Evolutionary conservation across 2,329 filamentous ascomycete genomes (phyloP).

Genomic region (Capronia coronata): DNA sequence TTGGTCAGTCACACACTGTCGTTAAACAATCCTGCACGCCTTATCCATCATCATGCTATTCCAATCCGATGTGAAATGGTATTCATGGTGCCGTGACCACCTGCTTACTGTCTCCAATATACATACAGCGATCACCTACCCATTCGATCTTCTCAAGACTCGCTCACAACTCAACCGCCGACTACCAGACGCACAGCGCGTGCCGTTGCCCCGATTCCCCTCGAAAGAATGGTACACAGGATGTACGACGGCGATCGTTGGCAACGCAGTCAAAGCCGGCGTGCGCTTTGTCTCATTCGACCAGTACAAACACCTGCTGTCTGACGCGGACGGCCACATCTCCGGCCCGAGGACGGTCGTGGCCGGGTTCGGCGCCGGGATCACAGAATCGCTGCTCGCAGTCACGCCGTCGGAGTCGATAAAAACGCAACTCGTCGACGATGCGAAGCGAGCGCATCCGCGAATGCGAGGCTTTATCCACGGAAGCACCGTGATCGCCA

Average conservation of each 20-base stretch:
- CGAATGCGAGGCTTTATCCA: slow-evolving; percentile 89
- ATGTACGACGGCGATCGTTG: slow-evolving; percentile 92
- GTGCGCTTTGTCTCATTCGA: slow-evolving; percentile 97
- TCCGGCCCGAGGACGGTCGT: slow-evolving; percentile 86
- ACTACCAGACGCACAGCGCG: slow-evolving; percentile 72
- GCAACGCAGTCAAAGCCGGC: slow-evolving; percentile 92
- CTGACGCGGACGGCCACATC: slow-evolving; percentile 78
- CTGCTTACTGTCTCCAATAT: no score
- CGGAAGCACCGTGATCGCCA: slow-evolving; percentile 76
- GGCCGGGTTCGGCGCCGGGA: slow-evolving; percentile 87
- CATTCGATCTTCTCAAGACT: slow-evolving; percentile 95
- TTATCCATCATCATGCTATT: no score
- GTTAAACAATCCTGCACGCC: no score
- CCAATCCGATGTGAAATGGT: no score
- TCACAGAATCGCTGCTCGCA: slow-evolving; percentile 85
- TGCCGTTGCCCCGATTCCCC: slow-evolving; percentile 92
- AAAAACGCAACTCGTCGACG: slow-evolving; percentile 97
- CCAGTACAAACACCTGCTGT: slow-evolving; percentile 77
- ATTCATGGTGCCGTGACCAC: no score
- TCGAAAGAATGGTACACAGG: slow-evolving; percentile 86
- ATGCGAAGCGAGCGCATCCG: slow-evolving; percentile 78
- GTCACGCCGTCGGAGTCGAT: slow-evolving; percentile 97
- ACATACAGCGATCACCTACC: slow-evolving; percentile 72
- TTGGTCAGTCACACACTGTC: slow-evolving; percentile 51
- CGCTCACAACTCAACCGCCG: slow-evolving; percentile 85